Conservation (phyloP, 768 basidiomycete genomes). For the Chlorophyllum brunneum region DNA sequence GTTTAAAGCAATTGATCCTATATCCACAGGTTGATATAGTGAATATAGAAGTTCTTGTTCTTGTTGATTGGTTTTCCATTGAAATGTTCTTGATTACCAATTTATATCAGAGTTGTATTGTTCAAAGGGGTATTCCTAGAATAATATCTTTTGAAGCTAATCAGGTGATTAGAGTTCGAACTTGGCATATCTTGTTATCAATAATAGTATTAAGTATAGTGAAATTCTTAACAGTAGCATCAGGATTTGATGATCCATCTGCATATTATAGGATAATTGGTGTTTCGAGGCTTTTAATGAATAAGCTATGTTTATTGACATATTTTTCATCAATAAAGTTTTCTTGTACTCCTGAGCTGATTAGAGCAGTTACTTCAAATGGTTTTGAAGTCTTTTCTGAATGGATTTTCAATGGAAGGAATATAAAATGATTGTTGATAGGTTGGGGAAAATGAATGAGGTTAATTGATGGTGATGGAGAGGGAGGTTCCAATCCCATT, state of each 20-base stretch:
- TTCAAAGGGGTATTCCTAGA: slow-evolving; percentile 5
- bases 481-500: too few species aligned
- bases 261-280: not conserved
- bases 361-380: slow-evolving; percentile 4
- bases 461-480: not conserved
- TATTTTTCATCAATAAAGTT: slow-evolving; percentile 11
- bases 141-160: slow-evolving; percentile 9
- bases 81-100: too few species aligned
- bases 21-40: not conserved
- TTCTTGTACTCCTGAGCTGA: slow-evolving; percentile 14
- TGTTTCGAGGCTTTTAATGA: not conserved
- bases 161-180: not conserved
- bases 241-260: too few species aligned
- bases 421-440: not conserved
- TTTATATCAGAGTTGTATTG: too few species aligned
- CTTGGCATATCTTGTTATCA: too few species aligned
- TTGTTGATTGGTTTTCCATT: not conserved
- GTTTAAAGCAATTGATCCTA: not conserved
- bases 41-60: not conserved
- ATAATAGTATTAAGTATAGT: too few species aligned
- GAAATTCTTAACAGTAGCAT: not conserved
- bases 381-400: not conserved
- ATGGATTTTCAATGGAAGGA: not conserved
- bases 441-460: not conserved
- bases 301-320: slow-evolving; percentile 4